Evolutionary conservation across 805 yeast genomes (phyloP).

Genomic region (Isabelozyma gotoi): DNA sequence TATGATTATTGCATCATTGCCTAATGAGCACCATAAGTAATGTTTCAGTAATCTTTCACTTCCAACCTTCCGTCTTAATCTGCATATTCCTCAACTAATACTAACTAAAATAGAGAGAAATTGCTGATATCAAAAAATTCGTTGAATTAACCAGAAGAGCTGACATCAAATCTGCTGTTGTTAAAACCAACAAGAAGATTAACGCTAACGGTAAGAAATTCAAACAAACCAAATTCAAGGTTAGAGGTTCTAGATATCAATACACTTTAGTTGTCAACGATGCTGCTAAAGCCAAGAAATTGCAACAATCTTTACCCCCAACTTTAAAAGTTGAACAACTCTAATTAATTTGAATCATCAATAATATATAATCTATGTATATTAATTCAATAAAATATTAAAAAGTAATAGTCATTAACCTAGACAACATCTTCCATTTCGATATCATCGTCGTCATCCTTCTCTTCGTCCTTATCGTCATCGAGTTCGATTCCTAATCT

Average conservation of each 20-base stretch:
- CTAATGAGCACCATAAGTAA: too few relatives aligned
- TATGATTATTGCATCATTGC: too few relatives aligned
- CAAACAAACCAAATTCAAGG: slow-evolving; percentile 98
- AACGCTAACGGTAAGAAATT: slow-evolving; percentile 78
- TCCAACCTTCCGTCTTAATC: too few relatives aligned
- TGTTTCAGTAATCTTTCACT: too few relatives aligned
- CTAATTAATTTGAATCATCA: not conserved
- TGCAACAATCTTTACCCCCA: slow-evolving; percentile 97
- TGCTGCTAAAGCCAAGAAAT: slow-evolving; percentile 95
- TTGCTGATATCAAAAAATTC: slow-evolving; percentile 95
- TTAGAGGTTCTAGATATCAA: slow-evolving; percentile 91
- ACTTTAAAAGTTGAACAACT: slow-evolving; percentile 57
- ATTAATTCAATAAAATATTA: not conserved
- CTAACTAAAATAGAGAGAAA: slow-evolving; percentile 54
- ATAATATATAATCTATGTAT: not conserved
- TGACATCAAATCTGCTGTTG: slow-evolving; percentile 89
- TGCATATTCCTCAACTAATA: slow-evolving; percentile 5
- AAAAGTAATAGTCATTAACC: not conserved
- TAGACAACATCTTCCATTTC: slow-evolving; percentile 70
- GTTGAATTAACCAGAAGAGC: slow-evolving; percentile 95
- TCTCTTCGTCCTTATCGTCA: slow-evolving; percentile 39
- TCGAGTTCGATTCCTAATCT: slow-evolving; percentile 52
- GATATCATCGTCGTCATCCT: slow-evolving; percentile 67
- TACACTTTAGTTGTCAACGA: slow-evolving; percentile 96
- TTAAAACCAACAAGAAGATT: slow-evolving; percentile 87